Evolutionary conservation across 139 green algal genomes (phyloP).

Genomic region (Gonium pectorale): DNA sequence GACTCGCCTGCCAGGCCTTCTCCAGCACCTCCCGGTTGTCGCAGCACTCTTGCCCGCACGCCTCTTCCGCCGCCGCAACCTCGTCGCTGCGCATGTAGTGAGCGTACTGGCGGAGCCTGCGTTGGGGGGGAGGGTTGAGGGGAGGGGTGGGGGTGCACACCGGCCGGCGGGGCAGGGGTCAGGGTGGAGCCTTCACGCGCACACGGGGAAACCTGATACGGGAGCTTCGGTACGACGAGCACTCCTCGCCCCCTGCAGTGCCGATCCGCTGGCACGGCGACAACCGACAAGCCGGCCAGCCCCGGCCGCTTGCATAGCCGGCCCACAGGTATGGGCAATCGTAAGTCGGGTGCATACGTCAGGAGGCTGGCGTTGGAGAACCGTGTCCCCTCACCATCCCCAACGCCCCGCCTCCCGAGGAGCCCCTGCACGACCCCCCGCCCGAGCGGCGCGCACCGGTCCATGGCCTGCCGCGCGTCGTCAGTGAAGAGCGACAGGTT

Average conservation of each 20-base stretch:
- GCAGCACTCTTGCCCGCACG: conserved; percentile 50
- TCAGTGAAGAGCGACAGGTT: conserved; percentile 50
- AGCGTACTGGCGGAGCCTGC: conserved; percentile 59
- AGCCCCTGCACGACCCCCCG: background rate
- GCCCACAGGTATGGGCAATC: too few species aligned
- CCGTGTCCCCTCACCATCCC: too few species aligned
- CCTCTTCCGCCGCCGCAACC: conserved; percentile 16
- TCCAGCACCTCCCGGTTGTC: conserved; percentile 72
- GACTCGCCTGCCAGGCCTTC: conserved; percentile 61
- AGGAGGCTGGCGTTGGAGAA: too few species aligned
- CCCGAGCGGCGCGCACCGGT: conserved; percentile 19
- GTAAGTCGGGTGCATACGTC: too few species aligned
- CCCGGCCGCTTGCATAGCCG: too few species aligned
- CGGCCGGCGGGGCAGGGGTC: background rate
- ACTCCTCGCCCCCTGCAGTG: too few species aligned
- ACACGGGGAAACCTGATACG: background rate
- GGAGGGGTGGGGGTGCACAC: too few species aligned
- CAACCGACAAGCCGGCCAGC: too few species aligned
- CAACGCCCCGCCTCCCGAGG: too few species aligned
- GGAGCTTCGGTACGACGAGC: background rate
- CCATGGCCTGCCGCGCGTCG: conserved; percentile 50
- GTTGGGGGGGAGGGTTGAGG: background rate
- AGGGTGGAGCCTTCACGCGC: background rate
- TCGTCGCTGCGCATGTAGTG: conserved; percentile 60
- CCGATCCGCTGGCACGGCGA: too few species aligned